Conservation (phyloP, 2,329 filamentous ascomycete genomes). For the Metarhizium anisopliae region DNA sequence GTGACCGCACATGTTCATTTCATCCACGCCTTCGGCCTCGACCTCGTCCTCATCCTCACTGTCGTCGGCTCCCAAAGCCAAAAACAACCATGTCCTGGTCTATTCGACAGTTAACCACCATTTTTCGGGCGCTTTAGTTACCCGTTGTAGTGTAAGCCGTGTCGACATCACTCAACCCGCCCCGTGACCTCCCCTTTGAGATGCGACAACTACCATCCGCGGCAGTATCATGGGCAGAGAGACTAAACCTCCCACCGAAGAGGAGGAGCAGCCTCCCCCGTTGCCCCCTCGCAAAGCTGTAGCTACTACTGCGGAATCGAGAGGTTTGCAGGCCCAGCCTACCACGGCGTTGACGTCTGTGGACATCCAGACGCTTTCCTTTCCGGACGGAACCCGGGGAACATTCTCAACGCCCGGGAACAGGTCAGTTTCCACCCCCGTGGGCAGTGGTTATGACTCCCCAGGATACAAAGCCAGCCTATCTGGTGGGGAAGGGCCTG, state of each 20-base stretch:
- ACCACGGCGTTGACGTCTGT: constrained; percentile 80
- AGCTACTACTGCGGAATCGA: constrained; percentile 25
- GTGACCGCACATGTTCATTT: too few species aligned
- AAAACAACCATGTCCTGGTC: neutral
- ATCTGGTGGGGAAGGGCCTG: constrained; percentile 35
- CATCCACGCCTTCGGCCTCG: neutral
- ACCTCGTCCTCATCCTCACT: neutral
- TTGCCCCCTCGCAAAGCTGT: constrained; percentile 43
- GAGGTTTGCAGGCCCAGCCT: constrained; percentile 50
- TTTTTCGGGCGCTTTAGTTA: neutral
- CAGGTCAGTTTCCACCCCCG: constrained; percentile 27
- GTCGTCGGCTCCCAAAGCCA: neutral
- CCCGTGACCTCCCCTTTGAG: constrained; percentile 11
- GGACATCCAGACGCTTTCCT: constrained; percentile 69
- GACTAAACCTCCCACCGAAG: constrained; percentile 13
- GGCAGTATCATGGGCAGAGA: constrained; percentile 19
- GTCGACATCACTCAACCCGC: neutral
- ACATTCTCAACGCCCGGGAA: constrained; percentile 42
- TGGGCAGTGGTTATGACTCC: constrained; percentile 31
- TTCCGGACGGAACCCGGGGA: constrained; percentile 59
- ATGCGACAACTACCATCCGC: constrained; percentile 17
- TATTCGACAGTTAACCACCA: neutral
- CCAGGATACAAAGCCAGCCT: constrained; percentile 22
- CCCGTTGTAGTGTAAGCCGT: neutral
- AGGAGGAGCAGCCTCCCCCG: constrained; percentile 42